Evolutionary conservation across 1,284 basidiomycete species (phyloP), one percentile per base, ranked within the genome.

Genomic region (Microbotryum saponariae): DNA sequence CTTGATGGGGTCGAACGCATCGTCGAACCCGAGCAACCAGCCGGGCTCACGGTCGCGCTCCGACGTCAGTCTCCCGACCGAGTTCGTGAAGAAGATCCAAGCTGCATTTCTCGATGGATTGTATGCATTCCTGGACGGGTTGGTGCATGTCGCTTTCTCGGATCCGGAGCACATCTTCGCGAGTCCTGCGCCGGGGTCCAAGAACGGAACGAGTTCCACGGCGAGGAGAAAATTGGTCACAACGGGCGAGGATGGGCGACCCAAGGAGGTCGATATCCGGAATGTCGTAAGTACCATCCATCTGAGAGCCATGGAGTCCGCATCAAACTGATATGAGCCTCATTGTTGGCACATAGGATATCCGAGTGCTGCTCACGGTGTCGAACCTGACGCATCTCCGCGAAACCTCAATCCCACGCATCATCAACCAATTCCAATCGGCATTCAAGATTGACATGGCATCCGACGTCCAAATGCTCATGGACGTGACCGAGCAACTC

Each of bases 111-210:
- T 97, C 53, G 92, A 97, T 72, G 83, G 86, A 1, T 73, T 96
- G 33, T 92, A 94, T 75, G 85, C 87, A 27, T 86, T 96, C 69
- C 79, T 97, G 52, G 91, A 97, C 70, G 94, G 94, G 0, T 78
- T 97, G 54, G 83, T 93, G 27, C 82, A 85, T 59, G 80, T 97
- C 16, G 89, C 91, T 9, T 87, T 88, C 50, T 82, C 86, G 59
- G 84, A 86, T 67, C 80, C 64, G 37, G 63, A 65, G 18, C 45
- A 52, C 16, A 65, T 67, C 52, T 62, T 61, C 53, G 7, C 37
- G 18, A 46, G 33, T 25, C 31, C 46, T 2, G 48, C 31, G 29
- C 20, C 21, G 37, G 27, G 10, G 44, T 27, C 9, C 25, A 25
- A 6, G 44, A 42, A 51, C 4, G 51, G 48, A 51, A 44, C 50